Percentiles rank a stretch among this genome's conserved stretches.
phyloP scores from a whole-genome alignment of 148 eudicot species.

The Euryodendron excelsum region DNA sequence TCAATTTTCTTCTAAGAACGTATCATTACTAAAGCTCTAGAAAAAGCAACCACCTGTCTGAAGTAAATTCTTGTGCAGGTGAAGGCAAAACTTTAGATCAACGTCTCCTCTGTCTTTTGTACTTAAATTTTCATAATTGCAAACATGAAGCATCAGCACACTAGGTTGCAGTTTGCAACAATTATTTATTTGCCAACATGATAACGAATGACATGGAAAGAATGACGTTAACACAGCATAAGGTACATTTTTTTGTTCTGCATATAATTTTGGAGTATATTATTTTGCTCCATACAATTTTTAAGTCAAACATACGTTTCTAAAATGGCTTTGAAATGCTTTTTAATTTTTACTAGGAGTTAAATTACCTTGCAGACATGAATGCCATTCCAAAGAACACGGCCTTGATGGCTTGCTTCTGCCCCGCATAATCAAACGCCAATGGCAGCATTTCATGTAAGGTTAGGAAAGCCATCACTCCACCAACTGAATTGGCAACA shows the following conservation, averaged over 20 bases:
- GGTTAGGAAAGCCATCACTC: conserved; percentile 98
- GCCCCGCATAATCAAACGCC: conserved; percentile 98
- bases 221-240: neutral
- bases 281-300: neutral
- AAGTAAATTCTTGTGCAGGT: too few species aligned
- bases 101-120: too few species aligned
- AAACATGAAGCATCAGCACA: neutral
- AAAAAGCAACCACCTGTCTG: too few species aligned
- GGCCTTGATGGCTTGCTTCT: conserved; percentile 93
- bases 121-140: neutral
- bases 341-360: neutral
- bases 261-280: neutral
- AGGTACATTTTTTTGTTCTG: neutral
- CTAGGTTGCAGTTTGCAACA: neutral
- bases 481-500: conserved; percentile 66
- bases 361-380: conserved; percentile 95
- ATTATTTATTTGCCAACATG: neutral
- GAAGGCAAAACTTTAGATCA: neutral
- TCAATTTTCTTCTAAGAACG: neutral
- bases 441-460: conserved; percentile 97
- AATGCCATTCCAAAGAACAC: conserved; percentile 97
- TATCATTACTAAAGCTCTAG: too few species aligned
- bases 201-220: neutral
- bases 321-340: neutral
- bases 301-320: neutral